Evolutionary conservation across 1,139 yeast species (phyloP).

Genomic region (Hansenula anomala): DNA sequence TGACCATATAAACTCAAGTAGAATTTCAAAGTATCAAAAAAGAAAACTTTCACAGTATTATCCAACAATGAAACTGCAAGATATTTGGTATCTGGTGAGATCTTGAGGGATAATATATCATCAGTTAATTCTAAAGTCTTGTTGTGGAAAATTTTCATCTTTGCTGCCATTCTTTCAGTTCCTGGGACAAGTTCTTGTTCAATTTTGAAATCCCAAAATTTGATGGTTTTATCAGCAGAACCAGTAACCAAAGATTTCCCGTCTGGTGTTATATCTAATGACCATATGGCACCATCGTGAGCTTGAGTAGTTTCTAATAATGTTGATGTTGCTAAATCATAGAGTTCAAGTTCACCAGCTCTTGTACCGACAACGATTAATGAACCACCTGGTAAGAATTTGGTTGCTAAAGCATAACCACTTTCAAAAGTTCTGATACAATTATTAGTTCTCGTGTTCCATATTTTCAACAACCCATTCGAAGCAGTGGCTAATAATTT

Average conservation of each 20-base stretch:
- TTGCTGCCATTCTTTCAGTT: slow-evolving; percentile 46
- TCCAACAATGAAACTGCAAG: slow-evolving; percentile 85
- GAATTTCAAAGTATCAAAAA: slow-evolving; percentile 79
- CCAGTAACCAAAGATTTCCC: slow-evolving; percentile 87
- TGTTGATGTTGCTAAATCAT: slow-evolving; percentile 82
- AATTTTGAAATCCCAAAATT: slow-evolving; percentile 82
- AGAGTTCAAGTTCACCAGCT: slow-evolving; percentile 77
- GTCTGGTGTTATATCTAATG: slow-evolving; percentile 80
- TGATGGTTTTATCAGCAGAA: slow-evolving; percentile 86
- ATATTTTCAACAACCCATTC: slow-evolving; percentile 80
- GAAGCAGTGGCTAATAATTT: slow-evolving; percentile 84
- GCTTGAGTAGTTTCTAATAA: slow-evolving; percentile 70
- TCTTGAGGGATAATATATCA: slow-evolving; percentile 72
- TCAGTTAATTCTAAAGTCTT: slow-evolving; percentile 83
- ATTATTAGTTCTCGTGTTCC: slow-evolving; percentile 72
- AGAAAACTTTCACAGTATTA: slow-evolving; percentile 91
- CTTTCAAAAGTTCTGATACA: slow-evolving; percentile 86
- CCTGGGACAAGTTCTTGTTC: slow-evolving; percentile 69
- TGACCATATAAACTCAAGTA: slow-evolving; percentile 91
- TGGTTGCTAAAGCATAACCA: slow-evolving; percentile 80
- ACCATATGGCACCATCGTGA: slow-evolving; percentile 88
- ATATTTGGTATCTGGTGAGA: slow-evolving; percentile 77
- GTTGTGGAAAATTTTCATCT: slow-evolving; percentile 61
- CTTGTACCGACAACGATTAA: slow-evolving; percentile 88
- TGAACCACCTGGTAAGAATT: slow-evolving; percentile 88